A percentile compares a stretch with the other conserved stretches of the same genome.
These are phyloP conservation scores for Dipodascopsis tothii DNA, from an alignment of 805 yeast genomes.

Conservation along the genomic window DNA sequence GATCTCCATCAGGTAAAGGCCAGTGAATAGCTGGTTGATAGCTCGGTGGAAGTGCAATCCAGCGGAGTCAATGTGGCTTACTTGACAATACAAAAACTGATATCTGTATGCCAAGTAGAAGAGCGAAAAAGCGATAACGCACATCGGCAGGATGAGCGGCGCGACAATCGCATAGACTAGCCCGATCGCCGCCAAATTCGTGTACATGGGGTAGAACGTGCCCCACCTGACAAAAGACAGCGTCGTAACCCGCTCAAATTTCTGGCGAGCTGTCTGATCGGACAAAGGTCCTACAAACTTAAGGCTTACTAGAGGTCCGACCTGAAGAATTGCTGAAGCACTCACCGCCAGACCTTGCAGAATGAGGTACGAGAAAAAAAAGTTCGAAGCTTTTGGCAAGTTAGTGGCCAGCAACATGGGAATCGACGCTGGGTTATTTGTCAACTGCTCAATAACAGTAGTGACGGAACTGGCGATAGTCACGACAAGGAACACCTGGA, in stretches of 20 bases:
- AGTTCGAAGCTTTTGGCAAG: constrained; percentile 78
- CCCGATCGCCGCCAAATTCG: constrained; percentile 72
- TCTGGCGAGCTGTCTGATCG: constrained; percentile 58
- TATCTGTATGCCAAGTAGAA: constrained; percentile 64
- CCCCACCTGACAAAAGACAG: constrained; percentile 65
- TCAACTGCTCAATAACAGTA: constrained; percentile 59
- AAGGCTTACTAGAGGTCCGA: constrained; percentile 43
- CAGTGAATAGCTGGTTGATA: constrained; percentile 66
- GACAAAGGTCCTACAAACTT: constrained; percentile 32
- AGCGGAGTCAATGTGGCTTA: constrained; percentile 31
- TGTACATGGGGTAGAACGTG: constrained; percentile 62
- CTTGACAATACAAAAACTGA: constrained; percentile 45
- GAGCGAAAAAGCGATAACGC: constrained; percentile 49
- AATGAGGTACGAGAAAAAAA: constrained; percentile 70
- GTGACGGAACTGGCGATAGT: constrained; percentile 82
- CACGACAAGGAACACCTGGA: constrained; percentile 77
- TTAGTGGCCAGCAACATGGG: constrained; percentile 65
- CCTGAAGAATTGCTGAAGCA: constrained; percentile 62
- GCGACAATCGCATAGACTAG: constrained; percentile 71
- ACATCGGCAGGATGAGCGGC: constrained; percentile 63
- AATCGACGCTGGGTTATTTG: constrained; percentile 62
- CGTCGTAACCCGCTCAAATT: constrained; percentile 39
- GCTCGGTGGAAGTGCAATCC: constrained; percentile 72
- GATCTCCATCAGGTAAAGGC: constrained; percentile 72
- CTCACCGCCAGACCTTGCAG: constrained; percentile 69